Evolutionary conservation across 148 eudicot species (phyloP), one percentile per base, ranked within the genome.

Genomic region (Chenopodium suecicum): DNA sequence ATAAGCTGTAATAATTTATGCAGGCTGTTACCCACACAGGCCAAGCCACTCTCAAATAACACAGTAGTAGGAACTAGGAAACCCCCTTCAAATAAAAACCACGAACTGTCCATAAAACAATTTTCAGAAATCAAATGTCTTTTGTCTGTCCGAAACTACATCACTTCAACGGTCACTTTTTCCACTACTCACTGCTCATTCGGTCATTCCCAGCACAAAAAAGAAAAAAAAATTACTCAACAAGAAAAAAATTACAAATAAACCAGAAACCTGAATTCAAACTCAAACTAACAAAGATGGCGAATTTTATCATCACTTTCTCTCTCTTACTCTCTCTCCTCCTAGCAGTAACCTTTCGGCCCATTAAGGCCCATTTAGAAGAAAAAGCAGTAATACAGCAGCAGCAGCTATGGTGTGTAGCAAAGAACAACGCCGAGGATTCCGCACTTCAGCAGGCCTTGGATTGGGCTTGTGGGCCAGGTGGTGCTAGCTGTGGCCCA

Each of bases 381-480:
- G 62, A 5, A 73, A 88, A 83, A 58, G 81, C 77, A 7, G 85
- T 81, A 9, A 66, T 83, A 47, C 83, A 81, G 80, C 79, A 88
- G 64, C 85, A 83, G 84, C 84, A 88, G 77, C 89, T 95, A 10
- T 95, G 99, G 99, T 95, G 99, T 81, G 99, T 95, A 75, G 99
- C 97, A 23, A 95, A 88, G 90, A 95, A 95, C 92, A 95, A 94
- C 86, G 99, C 98, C 29, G 94, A 93, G 31, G 94, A 90, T 78
- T 23, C 91, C 0, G 87, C 93, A 58, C 86, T 95, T 1, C 94
- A 90, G 85, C 71, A 84, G 32, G 97, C 99, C 1, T 58, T 95
- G 64, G 90, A 89, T 48, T 95, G 99, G 99, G 92, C 99, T 22
- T 95, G 99, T 80, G 94, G 98, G 60, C 78, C 88, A 0, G 98